Evolutionary conservation across 495 filamentous ascomycete species (phyloP).

Genomic region (Achaetomiella virescens): DNA sequence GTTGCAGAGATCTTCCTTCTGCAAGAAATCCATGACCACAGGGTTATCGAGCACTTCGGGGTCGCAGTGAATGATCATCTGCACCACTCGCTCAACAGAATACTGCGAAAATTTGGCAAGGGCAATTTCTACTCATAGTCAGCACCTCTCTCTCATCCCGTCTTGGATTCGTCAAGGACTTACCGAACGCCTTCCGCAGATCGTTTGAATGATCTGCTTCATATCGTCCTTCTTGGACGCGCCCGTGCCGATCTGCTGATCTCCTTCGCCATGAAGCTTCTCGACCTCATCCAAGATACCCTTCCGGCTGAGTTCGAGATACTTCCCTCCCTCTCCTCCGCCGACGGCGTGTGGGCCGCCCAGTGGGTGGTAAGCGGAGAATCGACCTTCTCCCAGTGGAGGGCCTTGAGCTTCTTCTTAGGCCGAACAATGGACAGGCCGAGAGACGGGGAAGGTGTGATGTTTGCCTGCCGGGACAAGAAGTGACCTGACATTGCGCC

Average conservation of each 20-base stretch:
- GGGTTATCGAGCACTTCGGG: slow-evolving; percentile 81
- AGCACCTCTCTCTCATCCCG: slow-evolving; percentile 7
- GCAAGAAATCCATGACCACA: slow-evolving; percentile 96
- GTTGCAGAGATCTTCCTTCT: slow-evolving; percentile 83
- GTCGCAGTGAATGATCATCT: slow-evolving; percentile 95
- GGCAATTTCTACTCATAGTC: slow-evolving; percentile 61
- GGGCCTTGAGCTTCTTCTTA: slow-evolving; percentile 98
- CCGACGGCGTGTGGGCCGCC: slow-evolving; percentile 77
- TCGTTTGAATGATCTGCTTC: slow-evolving; percentile 95
- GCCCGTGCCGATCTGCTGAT: slow-evolving; percentile 68
- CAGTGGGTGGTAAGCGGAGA: slow-evolving; percentile 90
- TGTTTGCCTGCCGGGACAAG: slow-evolving; percentile 41
- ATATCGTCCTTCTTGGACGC: slow-evolving; percentile 76
- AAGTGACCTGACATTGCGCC: slow-evolving; percentile 51
- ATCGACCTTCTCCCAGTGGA: slow-evolving; percentile 99
- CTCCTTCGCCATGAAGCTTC: slow-evolving; percentile 94
- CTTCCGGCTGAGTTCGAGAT: slow-evolving; percentile 81
- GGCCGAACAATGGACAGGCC: slow-evolving; percentile 72
- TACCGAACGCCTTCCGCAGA: slow-evolving; percentile 79
- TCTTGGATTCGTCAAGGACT: slow-evolving; percentile 17
- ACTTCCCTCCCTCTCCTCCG: slow-evolving; percentile 88
- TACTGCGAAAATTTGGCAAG: slow-evolving; percentile 80
- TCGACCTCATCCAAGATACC: slow-evolving; percentile 97
- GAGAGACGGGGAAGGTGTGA: slow-evolving; percentile 32
- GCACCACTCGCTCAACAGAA: slow-evolving; percentile 74